Evolutionary conservation across 495 filamentous ascomycete species (phyloP).

Genomic region (Chaetomium cochliodes): DNA sequence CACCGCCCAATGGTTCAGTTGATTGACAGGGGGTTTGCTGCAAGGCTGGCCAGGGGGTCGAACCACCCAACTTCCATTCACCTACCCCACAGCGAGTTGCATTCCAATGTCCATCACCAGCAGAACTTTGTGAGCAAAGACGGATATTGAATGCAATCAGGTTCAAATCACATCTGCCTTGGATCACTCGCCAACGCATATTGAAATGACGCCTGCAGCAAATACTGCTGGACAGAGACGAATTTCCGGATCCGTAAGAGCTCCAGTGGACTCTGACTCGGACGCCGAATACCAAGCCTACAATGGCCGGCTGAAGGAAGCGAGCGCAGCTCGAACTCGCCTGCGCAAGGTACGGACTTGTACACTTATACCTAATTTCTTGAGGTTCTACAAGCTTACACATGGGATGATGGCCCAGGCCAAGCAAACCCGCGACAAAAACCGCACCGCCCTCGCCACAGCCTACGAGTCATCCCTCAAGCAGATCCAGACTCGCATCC

Average conservation of each 20-base stretch:
- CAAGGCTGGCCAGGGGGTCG: slow-evolving; percentile 11
- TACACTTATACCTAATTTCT: not conserved
- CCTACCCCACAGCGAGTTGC: not conserved
- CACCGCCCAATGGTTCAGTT: slow-evolving; percentile 28
- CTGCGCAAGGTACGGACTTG: slow-evolving; percentile 22
- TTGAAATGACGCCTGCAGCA: slow-evolving; percentile 27
- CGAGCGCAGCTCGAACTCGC: slow-evolving; percentile 25
- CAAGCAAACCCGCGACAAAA: slow-evolving; percentile 28
- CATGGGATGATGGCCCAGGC: slow-evolving; percentile 11
- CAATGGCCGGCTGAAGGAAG: slow-evolving; percentile 22
- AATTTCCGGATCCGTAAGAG: not conserved
- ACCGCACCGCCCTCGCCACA: slow-evolving; percentile 24
- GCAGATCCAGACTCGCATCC: slow-evolving; percentile 23
- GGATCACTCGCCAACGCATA: not conserved
- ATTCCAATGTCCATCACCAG: not conserved
- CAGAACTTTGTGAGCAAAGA: not conserved
- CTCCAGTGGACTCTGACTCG: slow-evolving; percentile 17
- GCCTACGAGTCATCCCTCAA: slow-evolving; percentile 22
- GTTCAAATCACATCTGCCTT: not conserved
- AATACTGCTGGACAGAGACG: slow-evolving; percentile 23
- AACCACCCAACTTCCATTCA: slow-evolving; percentile 8
- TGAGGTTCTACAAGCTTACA: no score
- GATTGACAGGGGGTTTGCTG: slow-evolving; percentile 3
- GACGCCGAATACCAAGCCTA: slow-evolving; percentile 27
- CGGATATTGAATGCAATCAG: slow-evolving; percentile 17